A percentile compares a stretch with the other conserved stretches of the same genome.
Conservation (phyloP, 2,329 filamentous ascomycete genomes). For the Sarocladium oryzae region DNA sequence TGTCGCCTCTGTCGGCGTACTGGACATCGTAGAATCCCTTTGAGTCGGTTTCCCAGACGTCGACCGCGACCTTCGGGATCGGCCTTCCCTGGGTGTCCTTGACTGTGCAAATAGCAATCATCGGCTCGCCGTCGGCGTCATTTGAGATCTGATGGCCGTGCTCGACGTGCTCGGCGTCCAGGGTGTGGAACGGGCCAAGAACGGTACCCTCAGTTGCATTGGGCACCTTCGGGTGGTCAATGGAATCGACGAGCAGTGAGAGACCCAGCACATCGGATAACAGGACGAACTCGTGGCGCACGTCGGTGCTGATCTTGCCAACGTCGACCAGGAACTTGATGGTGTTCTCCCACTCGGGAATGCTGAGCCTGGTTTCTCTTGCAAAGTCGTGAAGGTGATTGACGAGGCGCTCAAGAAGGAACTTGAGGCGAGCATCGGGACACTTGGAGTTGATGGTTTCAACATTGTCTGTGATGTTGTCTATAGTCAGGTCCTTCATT, state of each 20-base stretch:
- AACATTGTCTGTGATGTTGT: conserved; percentile 70
- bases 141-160: conserved; percentile 54
- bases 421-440: conserved; percentile 54
- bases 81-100: conserved; percentile 55
- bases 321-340: conserved; percentile 62
- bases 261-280: conserved; percentile 70
- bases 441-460: conserved; percentile 63
- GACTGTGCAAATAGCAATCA: conserved; percentile 61
- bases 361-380: conserved; percentile 65
- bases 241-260: conserved; percentile 67
- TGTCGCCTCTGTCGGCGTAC: conserved; percentile 46
- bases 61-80: conserved; percentile 57
- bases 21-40: conserved; percentile 73
- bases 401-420: conserved; percentile 63
- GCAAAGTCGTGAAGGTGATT: conserved; percentile 72
- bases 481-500: conserved; percentile 53
- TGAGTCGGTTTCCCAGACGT: conserved; percentile 75
- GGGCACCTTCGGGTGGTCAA: conserved; percentile 68
- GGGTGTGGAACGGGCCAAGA: conserved; percentile 75
- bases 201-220: conserved; percentile 67
- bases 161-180: conserved; percentile 51
- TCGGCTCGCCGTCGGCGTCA: conserved; percentile 57
- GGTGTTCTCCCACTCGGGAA: conserved; percentile 66
- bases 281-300: conserved; percentile 70
- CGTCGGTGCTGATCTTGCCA: conserved; percentile 62